phyloP scores from a whole-genome alignment of 805 yeast species.

The Yarrowia sp. region DNA sequence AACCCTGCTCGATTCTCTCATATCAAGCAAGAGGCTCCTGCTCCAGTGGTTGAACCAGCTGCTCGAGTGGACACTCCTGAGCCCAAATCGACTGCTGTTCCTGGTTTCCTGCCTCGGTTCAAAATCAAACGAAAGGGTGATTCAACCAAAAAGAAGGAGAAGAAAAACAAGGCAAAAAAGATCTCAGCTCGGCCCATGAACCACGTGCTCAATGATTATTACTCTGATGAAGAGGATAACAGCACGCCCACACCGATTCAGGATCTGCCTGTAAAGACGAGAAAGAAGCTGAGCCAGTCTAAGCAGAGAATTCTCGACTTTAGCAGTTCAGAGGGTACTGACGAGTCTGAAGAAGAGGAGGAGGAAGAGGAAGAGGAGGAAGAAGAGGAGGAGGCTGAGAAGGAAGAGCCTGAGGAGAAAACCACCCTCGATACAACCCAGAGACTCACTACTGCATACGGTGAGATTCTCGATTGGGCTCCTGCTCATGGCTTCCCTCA shows the following conservation, averaged over 20 bases:
- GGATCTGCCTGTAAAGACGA: no score
- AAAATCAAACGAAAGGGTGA: constrained; percentile 34
- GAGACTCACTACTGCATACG: constrained; percentile 33
- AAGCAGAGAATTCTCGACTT: constrained; percentile 19
- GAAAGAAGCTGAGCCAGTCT: not conserved
- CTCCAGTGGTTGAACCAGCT: not conserved
- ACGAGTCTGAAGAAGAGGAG: not conserved
- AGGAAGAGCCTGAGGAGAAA: constrained; percentile 27
- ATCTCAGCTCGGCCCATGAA: constrained; percentile 36
- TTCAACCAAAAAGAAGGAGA: constrained; percentile 26
- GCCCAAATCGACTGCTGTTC: not conserved
- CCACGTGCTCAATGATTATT: constrained; percentile 35
- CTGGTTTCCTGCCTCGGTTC: not conserved
- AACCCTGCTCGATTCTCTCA: constrained; percentile 43
- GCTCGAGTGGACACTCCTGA: constrained; percentile 24
- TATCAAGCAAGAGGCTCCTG: not conserved
- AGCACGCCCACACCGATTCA: constrained; percentile 28
- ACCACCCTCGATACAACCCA: constrained; percentile 31
- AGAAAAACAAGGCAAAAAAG: constrained; percentile 19
- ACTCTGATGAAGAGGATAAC: constrained; percentile 34
- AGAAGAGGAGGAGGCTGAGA: constrained; percentile 30
- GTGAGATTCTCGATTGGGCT: constrained; percentile 34
- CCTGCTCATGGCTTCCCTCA: constrained; percentile 53
- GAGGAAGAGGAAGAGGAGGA: constrained; percentile 36
- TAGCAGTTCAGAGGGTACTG: constrained; percentile 6